Evolutionary conservation across 2,329 filamentous ascomycete species (phyloP).

Genomic region (Claviceps pusilla): DNA sequence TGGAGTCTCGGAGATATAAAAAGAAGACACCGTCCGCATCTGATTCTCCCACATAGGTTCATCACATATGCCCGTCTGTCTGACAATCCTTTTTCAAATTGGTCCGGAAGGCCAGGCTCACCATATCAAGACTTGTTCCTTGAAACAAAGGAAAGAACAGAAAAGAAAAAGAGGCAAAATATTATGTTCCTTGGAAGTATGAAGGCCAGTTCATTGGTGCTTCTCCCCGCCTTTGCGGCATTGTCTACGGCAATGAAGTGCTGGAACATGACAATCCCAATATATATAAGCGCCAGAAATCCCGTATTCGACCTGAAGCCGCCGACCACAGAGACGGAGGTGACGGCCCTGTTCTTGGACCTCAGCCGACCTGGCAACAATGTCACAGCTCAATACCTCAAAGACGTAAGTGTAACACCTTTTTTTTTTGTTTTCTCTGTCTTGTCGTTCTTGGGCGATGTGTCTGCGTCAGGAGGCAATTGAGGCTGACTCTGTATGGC

Average conservation of each 20-base stretch:
- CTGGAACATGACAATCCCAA: constrained; percentile 38
- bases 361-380: constrained; percentile 35
- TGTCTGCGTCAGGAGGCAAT: neutral
- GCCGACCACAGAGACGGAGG: constrained; percentile 38
- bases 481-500: neutral
- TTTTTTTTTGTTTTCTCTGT: no score
- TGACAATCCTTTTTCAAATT: neutral
- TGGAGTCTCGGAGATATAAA: neutral
- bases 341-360: constrained; percentile 38
- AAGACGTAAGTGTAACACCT: constrained; percentile 19
- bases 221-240: constrained; percentile 13
- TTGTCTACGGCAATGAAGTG: constrained; percentile 23
- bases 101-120: neutral
- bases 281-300: constrained; percentile 39
- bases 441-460: neutral
- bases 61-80: neutral
- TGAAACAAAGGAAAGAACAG: no score
- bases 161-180: neutral
- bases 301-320: constrained; percentile 34
- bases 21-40: no score
- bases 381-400: constrained; percentile 27
- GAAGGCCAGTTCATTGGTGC: constrained; percentile 1
- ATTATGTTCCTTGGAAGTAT: neutral
- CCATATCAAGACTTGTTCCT: neutral
- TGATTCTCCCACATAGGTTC: no score